phyloP scores from a whole-genome alignment of 1,284 basidiomycete genomes.

The Ustilago loliicola region DNA sequence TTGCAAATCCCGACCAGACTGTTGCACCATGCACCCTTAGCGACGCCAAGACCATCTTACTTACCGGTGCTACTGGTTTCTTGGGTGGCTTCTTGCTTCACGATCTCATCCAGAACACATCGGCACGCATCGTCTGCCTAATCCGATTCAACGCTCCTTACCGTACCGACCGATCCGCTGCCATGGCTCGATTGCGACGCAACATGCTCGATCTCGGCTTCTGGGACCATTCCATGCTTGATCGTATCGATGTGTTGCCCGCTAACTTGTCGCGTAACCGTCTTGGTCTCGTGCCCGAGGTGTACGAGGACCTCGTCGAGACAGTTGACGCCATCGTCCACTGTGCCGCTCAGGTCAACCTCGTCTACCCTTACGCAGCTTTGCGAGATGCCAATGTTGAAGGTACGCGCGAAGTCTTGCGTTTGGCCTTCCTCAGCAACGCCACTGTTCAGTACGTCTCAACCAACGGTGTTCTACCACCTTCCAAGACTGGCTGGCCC shows the following conservation, averaged over 20 bases:
- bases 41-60: slow-evolving; percentile 63
- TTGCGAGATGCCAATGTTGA: slow-evolving; percentile 68
- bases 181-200: slow-evolving; percentile 66
- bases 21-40: slow-evolving; percentile 42
- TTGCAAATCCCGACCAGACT: slow-evolving; percentile 25
- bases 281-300: slow-evolving; percentile 60
- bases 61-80: slow-evolving; percentile 70
- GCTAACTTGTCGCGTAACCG: slow-evolving; percentile 64
- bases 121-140: slow-evolving; percentile 68
- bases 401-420: slow-evolving; percentile 70
- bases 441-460: slow-evolving; percentile 70
- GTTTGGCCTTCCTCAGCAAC: slow-evolving; percentile 67
- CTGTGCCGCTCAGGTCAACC: slow-evolving; percentile 69
- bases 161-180: slow-evolving; percentile 64
- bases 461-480: slow-evolving; percentile 70
- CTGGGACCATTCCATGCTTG: slow-evolving; percentile 65
- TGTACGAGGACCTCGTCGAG: slow-evolving; percentile 61
- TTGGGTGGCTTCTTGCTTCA: slow-evolving; percentile 69
- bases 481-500: slow-evolving; percentile 63
- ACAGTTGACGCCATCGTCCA: slow-evolving; percentile 67
- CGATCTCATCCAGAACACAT: slow-evolving; percentile 62
- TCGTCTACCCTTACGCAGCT: slow-evolving; percentile 70
- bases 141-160: slow-evolving; percentile 67
- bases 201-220: slow-evolving; percentile 70
- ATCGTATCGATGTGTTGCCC: slow-evolving; percentile 67